Base-by-base conservation (phyloP, 106 monocot species). In the Posidonia australis region DNA sequence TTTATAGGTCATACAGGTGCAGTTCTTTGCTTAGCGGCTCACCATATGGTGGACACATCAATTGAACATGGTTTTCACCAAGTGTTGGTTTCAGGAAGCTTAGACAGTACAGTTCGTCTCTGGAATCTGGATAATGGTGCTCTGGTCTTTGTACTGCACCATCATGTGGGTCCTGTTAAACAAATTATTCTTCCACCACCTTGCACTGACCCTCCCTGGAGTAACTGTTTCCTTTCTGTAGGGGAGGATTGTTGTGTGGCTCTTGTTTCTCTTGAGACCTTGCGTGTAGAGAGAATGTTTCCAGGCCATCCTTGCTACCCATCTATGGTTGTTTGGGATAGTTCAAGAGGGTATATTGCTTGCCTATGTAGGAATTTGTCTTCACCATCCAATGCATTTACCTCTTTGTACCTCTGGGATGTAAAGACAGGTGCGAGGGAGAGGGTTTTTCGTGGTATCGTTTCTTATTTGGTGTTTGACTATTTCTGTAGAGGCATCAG, bases 281-380 rank as follows among this genome's bases (percentile, higher is more conserved):
- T 98, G 68, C 57, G 73, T 19, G 85, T 98, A 44, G 96, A 91
- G 72, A 90, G 96, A 73, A 85, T 91, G 81, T 98, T 98, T 71
- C 84, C 91, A 64, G 96, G 96, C 14, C 96, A 98, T 84, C 76
- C 81, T 60, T 75, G 74, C 63, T 79, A 69, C 36, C 90, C 90
- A 59, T 78, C 82, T 24, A 54, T 71, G 70, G 87, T 90, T 67
- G 96, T 82, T 44, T 98, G 96, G 96, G 96, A 98, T 64, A 74
- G 85, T 59, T 62, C 16, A 48, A 91, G 85, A 81, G 90, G 91
- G 10, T 98, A 98, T 65, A 54, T 98, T 67, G 90, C 96, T 72
- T 98, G 96, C 71, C 77, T 85, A 17, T 98, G 87, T 62, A 65
- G 66, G 58, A 84, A 79, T 53, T 29, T 69, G 16, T 28, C 53